Conservation (phyloP, 2,329 filamentous ascomycete genomes). For the Aspergillus pseudoterreus region DNA sequence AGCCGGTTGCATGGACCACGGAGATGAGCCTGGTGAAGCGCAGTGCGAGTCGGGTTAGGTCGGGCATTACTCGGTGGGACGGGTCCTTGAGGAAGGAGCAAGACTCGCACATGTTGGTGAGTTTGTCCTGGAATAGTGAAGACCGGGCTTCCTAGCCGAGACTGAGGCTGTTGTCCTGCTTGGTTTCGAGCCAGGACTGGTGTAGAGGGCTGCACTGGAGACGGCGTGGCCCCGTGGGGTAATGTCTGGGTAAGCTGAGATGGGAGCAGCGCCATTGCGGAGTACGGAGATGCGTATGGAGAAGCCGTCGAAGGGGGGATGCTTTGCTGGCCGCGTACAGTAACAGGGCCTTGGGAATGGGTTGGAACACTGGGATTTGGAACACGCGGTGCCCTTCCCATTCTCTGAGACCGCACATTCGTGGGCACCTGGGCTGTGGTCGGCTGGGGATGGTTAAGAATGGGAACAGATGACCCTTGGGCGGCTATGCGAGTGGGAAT, state of each 20-base stretch:
- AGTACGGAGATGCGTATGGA: neutral
- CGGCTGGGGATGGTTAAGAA: neutral
- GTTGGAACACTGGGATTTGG: too few species aligned
- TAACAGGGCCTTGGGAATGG: neutral
- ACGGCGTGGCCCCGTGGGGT: neutral
- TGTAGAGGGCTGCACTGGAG: neutral
- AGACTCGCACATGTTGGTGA: neutral
- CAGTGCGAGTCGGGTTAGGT: constrained; percentile 45
- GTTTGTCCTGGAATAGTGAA: neutral
- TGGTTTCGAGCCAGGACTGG: neutral
- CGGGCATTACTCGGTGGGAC: constrained; percentile 35
- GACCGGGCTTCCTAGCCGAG: neutral
- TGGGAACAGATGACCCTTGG: neutral
- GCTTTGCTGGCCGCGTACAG: too few species aligned
- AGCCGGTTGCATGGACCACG: constrained; percentile 49
- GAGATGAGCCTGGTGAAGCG: constrained; percentile 58
- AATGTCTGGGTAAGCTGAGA: constrained; percentile 1
- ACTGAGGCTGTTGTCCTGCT: neutral
- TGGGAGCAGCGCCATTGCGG: neutral
- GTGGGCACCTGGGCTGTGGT: neutral
- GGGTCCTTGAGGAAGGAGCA: constrained; percentile 36
- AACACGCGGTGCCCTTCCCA: neutral
- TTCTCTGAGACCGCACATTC: neutral
- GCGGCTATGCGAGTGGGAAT: neutral
- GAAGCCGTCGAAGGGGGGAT: neutral